A percentile compares a stretch with the other conserved stretches of the same genome.
Conservation (phyloP, 208 protist genomes). For the Wallacemonas sp. region DNA sequence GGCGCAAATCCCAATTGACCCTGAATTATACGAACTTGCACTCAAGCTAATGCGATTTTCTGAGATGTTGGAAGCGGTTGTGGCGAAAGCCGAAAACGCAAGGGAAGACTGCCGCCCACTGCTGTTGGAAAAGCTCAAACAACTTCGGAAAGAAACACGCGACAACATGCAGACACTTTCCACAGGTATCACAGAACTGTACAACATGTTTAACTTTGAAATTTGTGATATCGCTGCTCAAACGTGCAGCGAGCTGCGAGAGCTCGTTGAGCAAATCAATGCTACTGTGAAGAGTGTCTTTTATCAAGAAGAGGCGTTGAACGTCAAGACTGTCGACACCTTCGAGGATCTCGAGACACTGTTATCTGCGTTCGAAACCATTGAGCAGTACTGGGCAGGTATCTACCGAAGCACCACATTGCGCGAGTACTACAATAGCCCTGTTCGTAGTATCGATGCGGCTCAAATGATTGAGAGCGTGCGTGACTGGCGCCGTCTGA, state of each 20-base stretch:
- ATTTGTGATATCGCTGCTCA: slow-evolving; percentile 86
- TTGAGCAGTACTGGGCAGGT: slow-evolving; percentile 84
- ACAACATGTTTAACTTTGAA: slow-evolving; percentile 83
- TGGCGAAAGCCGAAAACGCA: slow-evolving; percentile 32
- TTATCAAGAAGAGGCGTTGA: slow-evolving; percentile 41
- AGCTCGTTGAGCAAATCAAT: slow-evolving; percentile 58
- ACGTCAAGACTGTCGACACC: slow-evolving; percentile 31
- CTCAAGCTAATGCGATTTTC: slow-evolving; percentile 74
- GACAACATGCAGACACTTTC: slow-evolving; percentile 61
- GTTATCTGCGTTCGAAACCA: slow-evolving; percentile 68
- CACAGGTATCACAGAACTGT: slow-evolving; percentile 79
- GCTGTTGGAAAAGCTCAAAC: slow-evolving; percentile 49
- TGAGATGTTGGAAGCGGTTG: slow-evolving; percentile 27
- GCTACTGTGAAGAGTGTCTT: slow-evolving; percentile 51
- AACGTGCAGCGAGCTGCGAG: slow-evolving; percentile 76
- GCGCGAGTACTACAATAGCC: slow-evolving; percentile 69
- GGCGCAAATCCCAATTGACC: slow-evolving; percentile 56
- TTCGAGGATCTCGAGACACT: slow-evolving; percentile 71
- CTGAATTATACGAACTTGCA: slow-evolving; percentile 46
- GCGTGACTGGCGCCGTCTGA: slow-evolving; percentile 70
- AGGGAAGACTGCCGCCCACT: slow-evolving; percentile 44
- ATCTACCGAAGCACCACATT: slow-evolving; percentile 63
- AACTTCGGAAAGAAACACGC: slow-evolving; percentile 42
- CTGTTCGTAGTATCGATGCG: slow-evolving; percentile 57
- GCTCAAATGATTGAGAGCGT: slow-evolving; percentile 70